Percentiles rank a stretch among this genome's conserved stretches.
Evolutionary conservation across 73 alveolate genomes (phyloP).

Genomic region (Paramecium bursaria): DNA sequence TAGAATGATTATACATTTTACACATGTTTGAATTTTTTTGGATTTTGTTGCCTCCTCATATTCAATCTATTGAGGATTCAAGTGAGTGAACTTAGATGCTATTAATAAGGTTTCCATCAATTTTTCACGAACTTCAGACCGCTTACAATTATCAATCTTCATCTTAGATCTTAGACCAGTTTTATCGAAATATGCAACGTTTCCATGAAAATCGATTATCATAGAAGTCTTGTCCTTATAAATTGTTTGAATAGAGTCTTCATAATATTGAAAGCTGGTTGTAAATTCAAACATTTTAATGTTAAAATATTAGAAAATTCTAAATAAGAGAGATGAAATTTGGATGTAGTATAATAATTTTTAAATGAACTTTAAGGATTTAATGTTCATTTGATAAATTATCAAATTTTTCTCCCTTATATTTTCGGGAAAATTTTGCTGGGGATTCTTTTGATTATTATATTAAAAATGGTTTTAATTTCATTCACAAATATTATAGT

Average conservation of each 20-base stretch:
- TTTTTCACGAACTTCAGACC: conserved; percentile 5
- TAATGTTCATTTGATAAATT: no score
- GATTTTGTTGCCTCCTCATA: conserved; percentile 43
- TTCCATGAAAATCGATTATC: background rate
- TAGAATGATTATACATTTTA: background rate
- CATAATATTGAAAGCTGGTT: conserved; percentile 15
- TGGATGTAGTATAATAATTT: no score
- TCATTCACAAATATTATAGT: conserved; percentile 63
- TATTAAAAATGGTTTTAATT: conserved; percentile 57
- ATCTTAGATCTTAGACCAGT: conserved; percentile 16
- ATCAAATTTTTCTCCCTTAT: no score
- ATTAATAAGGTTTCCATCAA: background rate
- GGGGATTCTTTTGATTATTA: no score
- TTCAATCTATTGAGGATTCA: background rate
- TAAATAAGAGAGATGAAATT: no score
- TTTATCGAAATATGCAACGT: background rate
- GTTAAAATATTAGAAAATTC: no score
- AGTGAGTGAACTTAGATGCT: conserved; percentile 13
- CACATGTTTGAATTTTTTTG: conserved; percentile 24
- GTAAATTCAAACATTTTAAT: conserved; percentile 54
- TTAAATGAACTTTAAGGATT: no score
- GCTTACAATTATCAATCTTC: conserved; percentile 23
- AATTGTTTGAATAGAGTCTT: conserved; percentile 27
- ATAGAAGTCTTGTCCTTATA: conserved; percentile 28
- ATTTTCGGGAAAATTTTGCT: no score